A percentile compares a stretch with the other conserved stretches of the same genome.
phyloP scores from a whole-genome alignment of 225 moss, liverwort and hornwort species.

The Physcomitrium patens region DNA sequence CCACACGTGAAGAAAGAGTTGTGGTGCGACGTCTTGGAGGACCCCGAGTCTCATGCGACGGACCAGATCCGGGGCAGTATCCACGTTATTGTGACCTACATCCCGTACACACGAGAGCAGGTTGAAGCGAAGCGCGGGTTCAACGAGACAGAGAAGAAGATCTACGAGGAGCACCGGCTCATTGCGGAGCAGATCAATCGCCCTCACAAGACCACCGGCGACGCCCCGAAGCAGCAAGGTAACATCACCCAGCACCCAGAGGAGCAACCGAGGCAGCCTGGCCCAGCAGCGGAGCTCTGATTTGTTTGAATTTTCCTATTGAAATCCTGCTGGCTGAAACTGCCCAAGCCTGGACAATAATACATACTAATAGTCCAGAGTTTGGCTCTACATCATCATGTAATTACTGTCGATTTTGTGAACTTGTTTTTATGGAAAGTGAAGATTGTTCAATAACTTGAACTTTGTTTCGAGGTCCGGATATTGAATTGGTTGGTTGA shows the following conservation, averaged over 20 bases:
- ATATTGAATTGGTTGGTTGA: too few species aligned
- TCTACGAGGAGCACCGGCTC: slow-evolving; percentile 41
- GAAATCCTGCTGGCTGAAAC: too few species aligned
- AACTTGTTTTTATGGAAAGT: too few species aligned
- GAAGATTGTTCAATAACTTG: too few species aligned
- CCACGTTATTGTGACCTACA: slow-evolving; percentile 58
- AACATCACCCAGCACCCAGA: slow-evolving; percentile 54
- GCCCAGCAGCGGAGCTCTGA: slow-evolving; percentile 39
- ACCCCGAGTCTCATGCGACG: slow-evolving; percentile 43
- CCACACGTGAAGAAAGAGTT: slow-evolving; percentile 56
- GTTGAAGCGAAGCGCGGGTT: slow-evolving; percentile 35
- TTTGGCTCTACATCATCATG: too few species aligned
- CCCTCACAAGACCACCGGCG: slow-evolving; percentile 29
- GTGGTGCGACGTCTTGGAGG: slow-evolving; percentile 80
- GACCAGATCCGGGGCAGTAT: slow-evolving; percentile 55
- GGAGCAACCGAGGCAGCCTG: slow-evolving; percentile 27
- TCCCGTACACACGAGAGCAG: slow-evolving; percentile 45
- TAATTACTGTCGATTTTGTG: too few species aligned
- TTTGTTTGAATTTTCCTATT: too few species aligned
- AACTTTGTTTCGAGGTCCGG: too few species aligned
- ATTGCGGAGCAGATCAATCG: background rate
- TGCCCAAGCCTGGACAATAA: too few species aligned
- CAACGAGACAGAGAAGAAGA: slow-evolving; percentile 51
- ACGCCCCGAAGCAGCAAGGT: slow-evolving; percentile 51
- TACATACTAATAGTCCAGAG: too few species aligned